Evolutionary conservation across 1,284 basidiomycete genomes (phyloP), one percentile per base, ranked within the genome.

Genomic region (Apiotrichum veenhuisii): DNA sequence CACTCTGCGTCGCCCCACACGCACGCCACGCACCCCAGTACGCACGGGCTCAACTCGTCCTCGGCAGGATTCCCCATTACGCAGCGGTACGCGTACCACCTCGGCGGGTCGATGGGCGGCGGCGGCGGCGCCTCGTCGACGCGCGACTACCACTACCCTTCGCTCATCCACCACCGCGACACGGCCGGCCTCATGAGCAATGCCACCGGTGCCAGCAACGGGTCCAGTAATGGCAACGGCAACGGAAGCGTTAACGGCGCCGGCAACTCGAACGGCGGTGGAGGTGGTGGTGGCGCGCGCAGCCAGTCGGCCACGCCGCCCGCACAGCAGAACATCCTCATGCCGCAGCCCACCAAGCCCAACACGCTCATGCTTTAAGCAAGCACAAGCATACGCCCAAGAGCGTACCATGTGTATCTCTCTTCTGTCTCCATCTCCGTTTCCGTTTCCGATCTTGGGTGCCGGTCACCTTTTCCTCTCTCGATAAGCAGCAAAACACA

Each of bases 271-370:
- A n/a, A n/a, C 23, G 12, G 30, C 12, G 5, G 11, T 22, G 33
- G 45, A n/a, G 18, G 34, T 26, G 47, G 20, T 20, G 20, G n/a
- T 20, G 20, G 33, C 30, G 20, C 30, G 14, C 30, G 20, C 37
- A 40, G 15, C 17, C 25, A 27, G 27, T 27, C 49, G 5, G 9
- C 14, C 27, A 38, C 43, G 10, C 43, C 34, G 34, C 33, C 51
- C 17, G 5, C 40, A 3, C 27, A 22, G 27, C 11, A 34, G 43
- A 10, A 11, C n/a, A 26, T 52, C 34, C 43, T 52, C 43, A 52
- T 52, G 51, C 51, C 51, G 3, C 51, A 52, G 43, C 51, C 51
- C 14, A 45, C 42, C 22, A 52, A 52, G 43, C 22, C 38, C 14
- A 51, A 51, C 50, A 34, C 37, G 25, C 50, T 51, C 20, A 51